phyloP scores from a whole-genome alignment of 441 rosid genomes.

The Capsella rubella region DNA sequence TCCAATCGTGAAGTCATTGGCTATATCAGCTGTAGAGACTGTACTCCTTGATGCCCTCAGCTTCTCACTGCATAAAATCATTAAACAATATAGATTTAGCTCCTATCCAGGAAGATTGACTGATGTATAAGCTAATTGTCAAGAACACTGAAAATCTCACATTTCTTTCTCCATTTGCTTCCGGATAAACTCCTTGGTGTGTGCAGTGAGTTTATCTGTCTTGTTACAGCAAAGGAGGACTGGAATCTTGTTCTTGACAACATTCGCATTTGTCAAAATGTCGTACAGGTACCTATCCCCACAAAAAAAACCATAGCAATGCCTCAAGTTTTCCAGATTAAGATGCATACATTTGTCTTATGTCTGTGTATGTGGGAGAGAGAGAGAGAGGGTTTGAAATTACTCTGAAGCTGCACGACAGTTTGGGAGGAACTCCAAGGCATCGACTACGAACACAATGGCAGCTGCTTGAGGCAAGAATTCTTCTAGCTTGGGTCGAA shows the following conservation, averaged over 20 bases:
- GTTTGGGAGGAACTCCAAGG: slow-evolving; percentile 85
- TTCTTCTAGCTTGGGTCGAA: slow-evolving; percentile 78
- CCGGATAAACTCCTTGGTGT: slow-evolving; percentile 82
- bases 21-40: slow-evolving; percentile 79
- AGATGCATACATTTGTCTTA: slow-evolving; percentile 16
- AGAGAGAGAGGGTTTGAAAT: slow-evolving; percentile 24
- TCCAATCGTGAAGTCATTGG: slow-evolving; percentile 82
- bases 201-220: slow-evolving; percentile 92
- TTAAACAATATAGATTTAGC: background rate
- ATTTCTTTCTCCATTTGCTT: slow-evolving; percentile 97
- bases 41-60: slow-evolving; percentile 76
- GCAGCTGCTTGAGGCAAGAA: slow-evolving; percentile 87
- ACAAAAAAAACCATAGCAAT: slow-evolving; percentile 29
- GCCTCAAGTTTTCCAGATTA: background rate
- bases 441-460: slow-evolving; percentile 83
- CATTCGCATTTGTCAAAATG: slow-evolving; percentile 74
- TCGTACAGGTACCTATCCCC: slow-evolving; percentile 77
- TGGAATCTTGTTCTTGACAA: slow-evolving; percentile 79
- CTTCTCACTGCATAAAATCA: slow-evolving; percentile 65
- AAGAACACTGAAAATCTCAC: slow-evolving; percentile 46
- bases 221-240: slow-evolving; percentile 90
- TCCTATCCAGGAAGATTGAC: background rate
- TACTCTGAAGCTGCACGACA: slow-evolving; percentile 83
- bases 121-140: background rate
- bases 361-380: background rate